phyloP scores from a whole-genome alignment of 1,139 yeast species.

The Debaryomyces fabryi region DNA sequence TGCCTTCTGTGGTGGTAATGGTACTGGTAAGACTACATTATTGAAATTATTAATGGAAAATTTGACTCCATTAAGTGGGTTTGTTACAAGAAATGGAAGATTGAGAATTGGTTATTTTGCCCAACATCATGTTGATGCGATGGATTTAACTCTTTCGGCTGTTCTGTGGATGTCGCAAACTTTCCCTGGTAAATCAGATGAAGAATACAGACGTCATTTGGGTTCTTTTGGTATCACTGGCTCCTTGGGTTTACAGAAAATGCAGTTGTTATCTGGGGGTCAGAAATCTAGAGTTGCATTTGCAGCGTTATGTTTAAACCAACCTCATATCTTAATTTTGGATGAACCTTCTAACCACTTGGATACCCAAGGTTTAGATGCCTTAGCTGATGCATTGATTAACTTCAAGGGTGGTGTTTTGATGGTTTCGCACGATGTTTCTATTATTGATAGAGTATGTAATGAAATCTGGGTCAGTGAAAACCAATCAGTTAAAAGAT shows the following conservation, averaged over 20 bases:
- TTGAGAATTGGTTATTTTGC: slow-evolving; percentile 96
- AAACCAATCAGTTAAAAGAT: slow-evolving; percentile 73
- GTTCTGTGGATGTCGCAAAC: slow-evolving; percentile 92
- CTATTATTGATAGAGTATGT: slow-evolving; percentile 85
- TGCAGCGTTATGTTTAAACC: slow-evolving; percentile 87
- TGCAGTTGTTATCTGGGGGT: slow-evolving; percentile 92
- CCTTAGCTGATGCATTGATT: slow-evolving; percentile 83
- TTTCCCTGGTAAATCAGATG: slow-evolving; percentile 93
- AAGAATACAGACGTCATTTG: slow-evolving; percentile 93
- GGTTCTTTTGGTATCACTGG: slow-evolving; percentile 99
- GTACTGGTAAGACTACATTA: slow-evolving; percentile 97
- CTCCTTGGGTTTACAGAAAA: slow-evolving; percentile 86
- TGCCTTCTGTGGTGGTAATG: slow-evolving; percentile 98
- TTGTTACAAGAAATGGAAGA: slow-evolving; percentile 78
- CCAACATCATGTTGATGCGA: slow-evolving; percentile 98
- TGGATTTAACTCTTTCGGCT: slow-evolving; percentile 87
- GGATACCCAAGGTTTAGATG: slow-evolving; percentile 98
- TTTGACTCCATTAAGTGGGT: slow-evolving; percentile 71
- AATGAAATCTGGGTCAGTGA: slow-evolving; percentile 96
- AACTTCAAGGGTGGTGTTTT: slow-evolving; percentile 92
- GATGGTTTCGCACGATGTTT: slow-evolving; percentile 97
- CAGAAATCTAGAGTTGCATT: slow-evolving; percentile 98
- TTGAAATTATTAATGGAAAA: slow-evolving; percentile 83
- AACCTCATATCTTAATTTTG: slow-evolving; percentile 89
- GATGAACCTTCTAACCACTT: slow-evolving; percentile 99